Conservation (phyloP, 495 filamentous ascomycete genomes). For the Clohesyomyces aquaticus region DNA sequence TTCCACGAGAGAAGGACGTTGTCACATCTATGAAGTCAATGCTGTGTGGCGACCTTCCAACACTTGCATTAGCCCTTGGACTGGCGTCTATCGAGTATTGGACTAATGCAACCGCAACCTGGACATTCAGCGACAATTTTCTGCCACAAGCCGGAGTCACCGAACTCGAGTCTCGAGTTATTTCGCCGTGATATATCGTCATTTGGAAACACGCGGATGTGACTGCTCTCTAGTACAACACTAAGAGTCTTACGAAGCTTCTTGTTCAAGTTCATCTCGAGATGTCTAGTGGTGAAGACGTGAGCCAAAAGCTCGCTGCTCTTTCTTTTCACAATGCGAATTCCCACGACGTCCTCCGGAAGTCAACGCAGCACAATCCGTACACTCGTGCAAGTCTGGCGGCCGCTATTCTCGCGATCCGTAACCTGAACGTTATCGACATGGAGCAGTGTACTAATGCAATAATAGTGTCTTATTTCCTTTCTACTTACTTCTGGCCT, state of each 20-base stretch:
- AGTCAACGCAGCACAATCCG: not conserved
- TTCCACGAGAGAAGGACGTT: not conserved
- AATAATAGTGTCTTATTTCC: too few relatives aligned
- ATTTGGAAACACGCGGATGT: not conserved
- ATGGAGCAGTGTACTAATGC: too few relatives aligned
- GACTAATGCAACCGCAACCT: constrained; percentile 4
- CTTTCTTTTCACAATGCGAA: not conserved
- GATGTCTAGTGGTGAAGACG: constrained; percentile 9
- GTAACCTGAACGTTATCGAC: too few relatives aligned
- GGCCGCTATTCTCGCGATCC: not conserved
- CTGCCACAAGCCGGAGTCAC: not conserved
- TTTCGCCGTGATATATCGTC: not conserved
- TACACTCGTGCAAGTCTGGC: constrained; percentile 9
- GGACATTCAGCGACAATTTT: not conserved
- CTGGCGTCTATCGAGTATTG: constrained; percentile 7
- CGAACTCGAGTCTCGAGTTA: not conserved
- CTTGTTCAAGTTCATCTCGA: not conserved
- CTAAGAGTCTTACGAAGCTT: not conserved
- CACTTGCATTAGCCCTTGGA: constrained; percentile 1
- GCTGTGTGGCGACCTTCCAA: constrained; percentile 12
- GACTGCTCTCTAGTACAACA: not conserved
- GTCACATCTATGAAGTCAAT: not conserved
- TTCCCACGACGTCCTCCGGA: not conserved
- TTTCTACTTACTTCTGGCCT: too few relatives aligned
- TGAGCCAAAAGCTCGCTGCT: not conserved